phyloP scores from a whole-genome alignment of 2,329 filamentous ascomycete genomes.

The Bipolaris oryzae region DNA sequence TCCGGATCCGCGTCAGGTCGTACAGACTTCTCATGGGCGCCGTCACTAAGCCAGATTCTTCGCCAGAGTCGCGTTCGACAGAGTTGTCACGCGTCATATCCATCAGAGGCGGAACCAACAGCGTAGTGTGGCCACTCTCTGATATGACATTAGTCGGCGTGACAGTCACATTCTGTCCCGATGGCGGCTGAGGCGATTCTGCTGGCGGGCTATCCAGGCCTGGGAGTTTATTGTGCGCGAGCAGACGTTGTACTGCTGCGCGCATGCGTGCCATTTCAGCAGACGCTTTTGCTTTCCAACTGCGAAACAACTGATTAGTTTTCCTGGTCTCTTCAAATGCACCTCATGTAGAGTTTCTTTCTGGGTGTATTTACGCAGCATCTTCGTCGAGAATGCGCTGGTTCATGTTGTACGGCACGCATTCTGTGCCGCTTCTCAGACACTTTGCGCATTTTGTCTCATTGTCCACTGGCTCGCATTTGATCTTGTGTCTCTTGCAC shows the following conservation, averaged over 20 bases:
- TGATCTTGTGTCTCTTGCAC: constrained; percentile 46
- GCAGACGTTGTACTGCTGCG: constrained; percentile 35
- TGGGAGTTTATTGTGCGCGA: constrained; percentile 36
- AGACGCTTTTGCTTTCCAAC: constrained; percentile 42
- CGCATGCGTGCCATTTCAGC: constrained; percentile 34
- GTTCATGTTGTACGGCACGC: constrained; percentile 67
- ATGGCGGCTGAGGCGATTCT: constrained; percentile 19
- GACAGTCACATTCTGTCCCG: constrained; percentile 22
- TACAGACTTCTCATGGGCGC: constrained; percentile 46
- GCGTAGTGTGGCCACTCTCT: constrained; percentile 31
- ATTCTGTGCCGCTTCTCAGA: constrained; percentile 69
- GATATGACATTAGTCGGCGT: constrained; percentile 35
- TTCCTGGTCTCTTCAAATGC: too few species aligned
- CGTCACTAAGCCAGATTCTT: constrained; percentile 34
- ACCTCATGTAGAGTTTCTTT: neutral
- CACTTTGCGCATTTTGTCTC: constrained; percentile 44
- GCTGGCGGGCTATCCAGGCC: constrained; percentile 24
- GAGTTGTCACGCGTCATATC: constrained; percentile 45
- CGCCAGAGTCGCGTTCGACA: constrained; percentile 35
- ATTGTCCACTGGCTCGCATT: constrained; percentile 41
- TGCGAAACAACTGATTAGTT: constrained; percentile 5
- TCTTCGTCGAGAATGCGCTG: constrained; percentile 44
- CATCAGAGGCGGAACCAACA: constrained; percentile 38
- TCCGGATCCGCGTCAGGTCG: constrained; percentile 42
- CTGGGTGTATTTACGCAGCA: constrained; percentile 29